Evolutionary conservation across 1,284 basidiomycete genomes (phyloP), one percentile per base, ranked within the genome.

Genomic region (Ceratobasidium sp.): DNA sequence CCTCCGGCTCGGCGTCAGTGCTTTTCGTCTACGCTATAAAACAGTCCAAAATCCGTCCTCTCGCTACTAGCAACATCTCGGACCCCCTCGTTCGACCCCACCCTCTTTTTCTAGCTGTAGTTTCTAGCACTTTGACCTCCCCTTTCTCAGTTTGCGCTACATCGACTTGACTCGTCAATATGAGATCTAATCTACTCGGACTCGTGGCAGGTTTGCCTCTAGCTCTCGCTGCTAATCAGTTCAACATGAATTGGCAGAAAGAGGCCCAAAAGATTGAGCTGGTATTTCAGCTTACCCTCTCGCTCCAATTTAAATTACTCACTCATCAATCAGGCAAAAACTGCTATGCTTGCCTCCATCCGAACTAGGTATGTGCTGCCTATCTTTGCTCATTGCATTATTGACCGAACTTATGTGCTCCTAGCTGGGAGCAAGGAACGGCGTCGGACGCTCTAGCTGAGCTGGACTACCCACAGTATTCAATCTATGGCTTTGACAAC

Each of bases 381-480:
- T 37, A n/a, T 54, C 20, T 26, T 35, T 28, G 13, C 37, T 2
- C 17, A 69, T 31, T 15, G 35, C 15, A 11, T 23, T 26, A 53
- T 33, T 35, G n/a, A 23, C 8, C 23, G 20, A 20, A 33, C 1
- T 45, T 49, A 45, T 31, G 37, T 33, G 31, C 20, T 17, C 45
- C 15, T 60, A 83, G 82, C 60, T 83, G 82, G 82, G 82, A 83
- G 78, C 82, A 83, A 77, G 82, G 82, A 23, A 83, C 82, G 20
- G 82, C 82, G 11, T 79, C 79, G 1, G 79, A 78, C 3, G 82
- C 79, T n/a, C 75, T 83, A 17, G 77, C 81, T 13, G 82, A 83
- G 73, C 76, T 78, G 33, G 80, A 82, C 66, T 77, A 82, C 49
- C 79, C 80, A 51, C 80, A 82, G 45, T 83, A 83, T 78, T 81